Conservation (phyloP, 768 basidiomycete species). For the Dacryopinax primogenitus region DNA sequence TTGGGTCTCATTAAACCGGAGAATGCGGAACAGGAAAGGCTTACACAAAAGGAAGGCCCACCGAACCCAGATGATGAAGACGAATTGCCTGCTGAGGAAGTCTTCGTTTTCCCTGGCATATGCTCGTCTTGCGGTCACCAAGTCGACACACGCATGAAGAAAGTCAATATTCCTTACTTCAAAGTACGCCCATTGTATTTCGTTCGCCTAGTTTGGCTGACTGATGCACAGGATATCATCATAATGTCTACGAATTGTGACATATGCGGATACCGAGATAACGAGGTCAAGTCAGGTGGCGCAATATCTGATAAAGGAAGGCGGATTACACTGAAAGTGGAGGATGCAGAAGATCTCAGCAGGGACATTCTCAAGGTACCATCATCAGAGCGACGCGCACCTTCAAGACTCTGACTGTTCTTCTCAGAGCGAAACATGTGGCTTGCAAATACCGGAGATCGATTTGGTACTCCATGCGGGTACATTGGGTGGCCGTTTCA, state of each 20-base stretch:
- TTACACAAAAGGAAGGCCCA: constrained; percentile 14
- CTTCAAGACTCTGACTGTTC: background rate
- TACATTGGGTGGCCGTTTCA: constrained; percentile 93
- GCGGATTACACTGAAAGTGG: constrained; percentile 74
- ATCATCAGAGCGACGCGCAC: background rate
- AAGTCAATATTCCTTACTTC: constrained; percentile 93
- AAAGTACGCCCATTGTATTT: constrained; percentile 42
- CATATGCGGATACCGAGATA: constrained; percentile 88
- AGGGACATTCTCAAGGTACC: constrained; percentile 86
- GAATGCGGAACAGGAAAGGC: constrained; percentile 18
- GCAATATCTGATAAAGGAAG: constrained; percentile 84
- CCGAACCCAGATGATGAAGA: constrained; percentile 14
- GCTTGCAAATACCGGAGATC: constrained; percentile 84
- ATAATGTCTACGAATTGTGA: constrained; percentile 99
- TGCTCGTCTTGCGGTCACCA: constrained; percentile 82
- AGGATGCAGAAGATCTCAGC: constrained; percentile 82
- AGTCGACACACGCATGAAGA: constrained; percentile 86
- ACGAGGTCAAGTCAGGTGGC: constrained; percentile 89
- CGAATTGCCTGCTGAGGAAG: constrained; percentile 50
- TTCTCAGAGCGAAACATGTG: constrained; percentile 78
- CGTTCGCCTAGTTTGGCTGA: background rate
- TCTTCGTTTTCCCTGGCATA: constrained; percentile 72
- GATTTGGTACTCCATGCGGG: constrained; percentile 83
- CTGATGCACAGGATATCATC: constrained; percentile 59
- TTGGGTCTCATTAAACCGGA: constrained; percentile 53